A percentile compares a stretch with the other conserved stretches of the same genome.
phyloP scores from a whole-genome alignment of 1,284 basidiomycete species.

The Trametes pubescens region DNA sequence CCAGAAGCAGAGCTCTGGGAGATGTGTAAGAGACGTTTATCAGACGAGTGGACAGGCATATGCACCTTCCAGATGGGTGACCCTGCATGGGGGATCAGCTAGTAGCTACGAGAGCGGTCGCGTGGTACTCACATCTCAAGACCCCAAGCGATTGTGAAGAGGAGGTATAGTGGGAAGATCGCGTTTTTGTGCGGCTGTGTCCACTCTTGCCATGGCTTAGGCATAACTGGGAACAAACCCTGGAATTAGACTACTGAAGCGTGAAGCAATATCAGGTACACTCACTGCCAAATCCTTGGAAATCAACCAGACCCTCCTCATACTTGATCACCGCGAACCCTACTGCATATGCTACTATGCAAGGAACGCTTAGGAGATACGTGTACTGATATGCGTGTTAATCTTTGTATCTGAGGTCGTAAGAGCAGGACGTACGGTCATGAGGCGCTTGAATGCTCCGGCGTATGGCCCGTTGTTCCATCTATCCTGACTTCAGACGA shows the following conservation, averaged over 20 bases:
- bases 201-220: constrained; percentile 71
- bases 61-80: constrained; percentile 79
- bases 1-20: constrained; percentile 78
- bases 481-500: constrained; percentile 43
- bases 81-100: constrained; percentile 49
- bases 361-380: constrained; percentile 69
- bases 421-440: constrained; percentile 63
- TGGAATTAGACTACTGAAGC: not conserved
- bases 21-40: constrained; percentile 37
- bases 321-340: constrained; percentile 79
- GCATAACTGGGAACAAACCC: constrained; percentile 56
- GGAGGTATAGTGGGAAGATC: constrained; percentile 68
- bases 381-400: constrained; percentile 64
- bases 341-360: constrained; percentile 63
- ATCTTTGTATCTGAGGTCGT: not conserved
- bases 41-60: not conserved
- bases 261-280: constrained; percentile 10
- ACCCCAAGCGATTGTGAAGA: constrained; percentile 71
- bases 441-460: constrained; percentile 79
- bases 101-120: not conserved
- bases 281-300: constrained; percentile 61
- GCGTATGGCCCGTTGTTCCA: constrained; percentile 71
- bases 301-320: constrained; percentile 60
- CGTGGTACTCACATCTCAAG: constrained; percentile 69
- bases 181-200: constrained; percentile 49